Conservation (phyloP, 2,329 filamentous ascomycete genomes). For the Uncinocarpus reesii region DNA sequence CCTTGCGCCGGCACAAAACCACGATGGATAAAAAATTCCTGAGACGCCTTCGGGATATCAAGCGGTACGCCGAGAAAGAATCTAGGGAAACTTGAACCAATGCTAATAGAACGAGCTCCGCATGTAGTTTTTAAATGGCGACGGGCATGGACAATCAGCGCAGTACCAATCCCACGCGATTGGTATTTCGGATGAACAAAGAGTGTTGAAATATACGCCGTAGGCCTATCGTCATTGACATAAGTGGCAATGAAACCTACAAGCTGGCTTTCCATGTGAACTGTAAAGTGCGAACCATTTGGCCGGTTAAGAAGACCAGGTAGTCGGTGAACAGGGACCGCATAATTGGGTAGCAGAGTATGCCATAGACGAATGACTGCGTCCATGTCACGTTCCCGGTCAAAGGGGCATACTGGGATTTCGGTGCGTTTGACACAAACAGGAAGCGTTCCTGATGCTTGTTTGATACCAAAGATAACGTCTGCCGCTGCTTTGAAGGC, state of each 20-base stretch:
- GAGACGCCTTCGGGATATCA: slow-evolving; percentile 27
- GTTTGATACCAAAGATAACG: slow-evolving; percentile 30
- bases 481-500: slow-evolving; percentile 34
- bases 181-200: slow-evolving; percentile 20
- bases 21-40: slow-evolving; percentile 36
- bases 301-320: slow-evolving; percentile 10
- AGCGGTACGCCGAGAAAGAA: slow-evolving; percentile 39
- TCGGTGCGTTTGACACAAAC: slow-evolving; percentile 21
- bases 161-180: slow-evolving; percentile 21
- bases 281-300: slow-evolving; percentile 15
- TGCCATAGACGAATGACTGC: slow-evolving; percentile 14
- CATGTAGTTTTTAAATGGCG: slow-evolving; percentile 5
- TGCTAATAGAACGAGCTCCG: slow-evolving; percentile 16
- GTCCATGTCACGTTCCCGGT: slow-evolving; percentile 7
- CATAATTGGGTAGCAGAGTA: slow-evolving; percentile 14
- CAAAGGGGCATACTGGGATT: slow-evolving; percentile 13
- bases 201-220: slow-evolving; percentile 17
- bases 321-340: slow-evolving; percentile 9
- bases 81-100: slow-evolving; percentile 33
- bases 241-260: slow-evolving; percentile 16
- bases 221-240: slow-evolving; percentile 14
- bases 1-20: slow-evolving; percentile 27
- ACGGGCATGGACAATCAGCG: slow-evolving; percentile 13
- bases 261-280: not conserved
- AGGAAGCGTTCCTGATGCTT: slow-evolving; percentile 29